These are phyloP conservation scores for Parasarocladium wereldwijsianum DNA, from an alignment of 2,329 filamentous ascomycete species.

Conservation along the genomic window DNA sequence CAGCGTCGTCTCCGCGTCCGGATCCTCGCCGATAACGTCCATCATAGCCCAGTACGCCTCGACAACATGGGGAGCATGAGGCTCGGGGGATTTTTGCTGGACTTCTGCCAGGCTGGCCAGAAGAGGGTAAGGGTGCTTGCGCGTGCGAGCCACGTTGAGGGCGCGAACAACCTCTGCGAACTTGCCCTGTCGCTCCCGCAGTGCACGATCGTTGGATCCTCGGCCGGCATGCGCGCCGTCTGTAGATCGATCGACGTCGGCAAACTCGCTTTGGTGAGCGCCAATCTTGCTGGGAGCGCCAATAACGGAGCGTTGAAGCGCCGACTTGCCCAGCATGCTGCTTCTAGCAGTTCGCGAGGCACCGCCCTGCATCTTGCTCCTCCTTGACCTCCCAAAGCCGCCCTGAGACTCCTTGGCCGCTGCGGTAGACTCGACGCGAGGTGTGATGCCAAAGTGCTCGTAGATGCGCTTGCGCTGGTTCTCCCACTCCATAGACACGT, in stretches of 20 bases:
- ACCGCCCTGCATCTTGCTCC: conserved; percentile 31
- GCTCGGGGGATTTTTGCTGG: conserved; percentile 53
- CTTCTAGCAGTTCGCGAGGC: conserved; percentile 40
- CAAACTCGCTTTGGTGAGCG: conserved; percentile 48
- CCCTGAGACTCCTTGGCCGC: conserved; percentile 29
- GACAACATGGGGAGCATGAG: conserved; percentile 59
- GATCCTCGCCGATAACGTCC: conserved; percentile 61
- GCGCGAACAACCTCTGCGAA: conserved; percentile 67
- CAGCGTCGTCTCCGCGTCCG: conserved; percentile 40
- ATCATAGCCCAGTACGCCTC: conserved; percentile 75
- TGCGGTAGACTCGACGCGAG: conserved; percentile 30
- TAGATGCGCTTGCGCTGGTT: conserved; percentile 86
- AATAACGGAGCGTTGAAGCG: conserved; percentile 72
- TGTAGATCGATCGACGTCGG: conserved; percentile 45
- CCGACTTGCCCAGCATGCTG: conserved; percentile 40
- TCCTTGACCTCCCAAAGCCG: conserved; percentile 45
- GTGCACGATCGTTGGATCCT: conserved; percentile 52
- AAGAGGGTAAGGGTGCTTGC: conserved; percentile 55
- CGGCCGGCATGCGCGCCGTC: conserved; percentile 8
- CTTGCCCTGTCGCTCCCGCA: conserved; percentile 71
- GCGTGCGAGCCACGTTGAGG: conserved; percentile 59
- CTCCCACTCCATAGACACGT: conserved; percentile 92
- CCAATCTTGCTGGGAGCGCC: conserved; percentile 60
- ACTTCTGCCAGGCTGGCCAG: conserved; percentile 63
- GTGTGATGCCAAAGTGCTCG: conserved; percentile 83